Percentiles rank a stretch among this genome's conserved stretches.
phyloP scores from a whole-genome alignment of 768 basidiomycete species.

The Tylopilus intermedius region DNA sequence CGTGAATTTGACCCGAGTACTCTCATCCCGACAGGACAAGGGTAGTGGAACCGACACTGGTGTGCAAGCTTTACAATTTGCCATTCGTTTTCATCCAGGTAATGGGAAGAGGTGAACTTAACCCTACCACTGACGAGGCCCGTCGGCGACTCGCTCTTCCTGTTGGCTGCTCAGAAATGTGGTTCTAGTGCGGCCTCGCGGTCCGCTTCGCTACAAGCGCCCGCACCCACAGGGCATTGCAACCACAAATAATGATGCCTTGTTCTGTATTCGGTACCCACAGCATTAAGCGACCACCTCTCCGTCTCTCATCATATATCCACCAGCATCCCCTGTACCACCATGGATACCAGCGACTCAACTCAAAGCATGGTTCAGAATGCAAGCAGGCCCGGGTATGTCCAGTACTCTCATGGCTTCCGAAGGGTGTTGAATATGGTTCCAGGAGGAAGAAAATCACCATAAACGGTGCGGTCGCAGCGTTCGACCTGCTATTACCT shows the following conservation, averaged over 20 bases:
- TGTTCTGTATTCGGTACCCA: slow-evolving; percentile 9
- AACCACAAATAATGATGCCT: slow-evolving; percentile 12
- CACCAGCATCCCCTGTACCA: not conserved
- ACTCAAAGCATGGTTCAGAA: not conserved
- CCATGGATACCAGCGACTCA: not conserved
- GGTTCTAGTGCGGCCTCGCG: slow-evolving; percentile 8
- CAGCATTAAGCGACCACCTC: not conserved
- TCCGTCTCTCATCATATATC: not conserved
- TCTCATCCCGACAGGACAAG: not conserved
- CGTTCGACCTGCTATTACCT: not conserved
- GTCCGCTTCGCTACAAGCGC: slow-evolving; percentile 1
- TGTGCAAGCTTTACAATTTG: not conserved
- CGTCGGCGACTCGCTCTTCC: too few species aligned
- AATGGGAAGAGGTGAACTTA: not conserved
- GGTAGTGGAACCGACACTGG: too few species aligned
- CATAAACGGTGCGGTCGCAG: slow-evolving; percentile 6
- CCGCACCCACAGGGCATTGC: slow-evolving; percentile 16
- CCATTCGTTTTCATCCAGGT: not conserved
- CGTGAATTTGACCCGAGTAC: not conserved
- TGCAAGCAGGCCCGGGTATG: slow-evolving; percentile 1
- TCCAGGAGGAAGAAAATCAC: slow-evolving; percentile 9
- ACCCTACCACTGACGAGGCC: not conserved
- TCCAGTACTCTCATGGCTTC: not conserved
- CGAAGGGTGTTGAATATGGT: not conserved
- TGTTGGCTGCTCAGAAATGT: not conserved